A percentile compares a stretch with the other conserved stretches of the same genome.
Evolutionary conservation across 2,329 filamentous ascomycete genomes (phyloP).

Genomic region (Colletotrichum magnum): DNA sequence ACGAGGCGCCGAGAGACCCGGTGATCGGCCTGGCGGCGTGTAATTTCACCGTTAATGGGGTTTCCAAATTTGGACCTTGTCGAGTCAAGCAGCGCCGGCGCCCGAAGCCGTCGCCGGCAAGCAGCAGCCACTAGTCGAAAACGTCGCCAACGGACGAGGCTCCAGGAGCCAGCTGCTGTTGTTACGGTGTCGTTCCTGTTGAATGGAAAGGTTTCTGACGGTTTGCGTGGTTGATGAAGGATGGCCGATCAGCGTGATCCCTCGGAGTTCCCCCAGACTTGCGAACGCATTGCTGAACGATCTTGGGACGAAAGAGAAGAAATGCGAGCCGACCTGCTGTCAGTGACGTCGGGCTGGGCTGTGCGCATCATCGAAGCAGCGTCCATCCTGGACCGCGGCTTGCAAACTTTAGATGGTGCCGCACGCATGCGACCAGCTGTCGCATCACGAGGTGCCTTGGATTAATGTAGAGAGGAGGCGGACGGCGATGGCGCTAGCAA

Average conservation of each 20-base stretch:
- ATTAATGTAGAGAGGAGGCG: background rate
- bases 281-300: constrained; percentile 10
- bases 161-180: background rate
- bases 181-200: background rate
- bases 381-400: constrained; percentile 20
- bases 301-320: constrained; percentile 28
- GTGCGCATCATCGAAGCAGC: constrained; percentile 23
- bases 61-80: constrained; percentile 16
- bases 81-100: constrained; percentile 10
- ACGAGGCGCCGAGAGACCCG: constrained; percentile 29
- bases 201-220: background rate
- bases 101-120: constrained; percentile 1
- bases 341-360: constrained; percentile 30
- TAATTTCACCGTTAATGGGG: constrained; percentile 21
- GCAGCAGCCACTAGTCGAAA: constrained; percentile 3
- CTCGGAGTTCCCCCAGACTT: constrained; percentile 18
- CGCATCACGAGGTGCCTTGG: background rate
- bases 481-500: background rate
- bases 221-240: background rate
- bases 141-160: constrained; percentile 1
- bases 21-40: constrained; percentile 21
- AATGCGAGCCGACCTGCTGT: constrained; percentile 27
- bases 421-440: constrained; percentile 8
- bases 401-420: constrained; percentile 12
- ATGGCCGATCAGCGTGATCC: constrained; percentile 15